Evolutionary conservation across 768 basidiomycete species (phyloP).

Genomic region (Paxillus ammoniavirescens): DNA sequence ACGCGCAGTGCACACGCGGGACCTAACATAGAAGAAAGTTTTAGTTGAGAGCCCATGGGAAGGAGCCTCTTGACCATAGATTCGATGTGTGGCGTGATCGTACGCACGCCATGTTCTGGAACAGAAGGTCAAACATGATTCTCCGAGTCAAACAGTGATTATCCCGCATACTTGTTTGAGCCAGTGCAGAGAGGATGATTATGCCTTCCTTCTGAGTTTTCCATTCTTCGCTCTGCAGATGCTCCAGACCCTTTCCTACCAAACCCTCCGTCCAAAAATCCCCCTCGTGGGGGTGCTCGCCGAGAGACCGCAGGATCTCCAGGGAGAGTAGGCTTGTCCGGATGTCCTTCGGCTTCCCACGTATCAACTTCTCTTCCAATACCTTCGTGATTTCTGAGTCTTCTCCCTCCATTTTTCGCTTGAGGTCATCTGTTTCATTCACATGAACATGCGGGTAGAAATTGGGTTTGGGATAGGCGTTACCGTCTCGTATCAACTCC

Average conservation of each 20-base stretch:
- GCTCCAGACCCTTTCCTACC: not conserved
- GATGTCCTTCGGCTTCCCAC: too few relatives aligned
- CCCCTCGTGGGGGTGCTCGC: not conserved
- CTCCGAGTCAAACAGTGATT: too few relatives aligned
- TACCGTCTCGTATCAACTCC: conserved; percentile 1
- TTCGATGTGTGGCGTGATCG: not conserved
- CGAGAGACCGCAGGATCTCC: conserved; percentile 1
- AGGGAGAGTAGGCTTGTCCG: conserved; percentile 3
- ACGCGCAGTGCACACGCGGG: too few relatives aligned
- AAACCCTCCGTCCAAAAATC: not conserved
- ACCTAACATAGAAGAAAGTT: too few relatives aligned
- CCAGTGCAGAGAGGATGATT: conserved; percentile 5
- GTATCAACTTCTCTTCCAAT: too few relatives aligned
- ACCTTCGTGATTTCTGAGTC: too few relatives aligned
- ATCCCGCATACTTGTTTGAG: not conserved
- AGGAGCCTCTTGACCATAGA: conserved; percentile 5
- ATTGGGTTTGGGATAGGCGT: not conserved
- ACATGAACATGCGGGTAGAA: not conserved
- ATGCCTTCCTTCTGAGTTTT: not conserved
- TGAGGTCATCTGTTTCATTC: conserved; percentile 1
- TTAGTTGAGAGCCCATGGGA: not conserved
- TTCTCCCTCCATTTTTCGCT: conserved; percentile 5
- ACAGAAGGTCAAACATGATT: too few relatives aligned
- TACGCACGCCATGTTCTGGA: too few relatives aligned
- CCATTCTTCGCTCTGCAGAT: not conserved